phyloP scores from a whole-genome alignment of 2,329 filamentous ascomycete species.

The Ascochyta clinopodiicola region DNA sequence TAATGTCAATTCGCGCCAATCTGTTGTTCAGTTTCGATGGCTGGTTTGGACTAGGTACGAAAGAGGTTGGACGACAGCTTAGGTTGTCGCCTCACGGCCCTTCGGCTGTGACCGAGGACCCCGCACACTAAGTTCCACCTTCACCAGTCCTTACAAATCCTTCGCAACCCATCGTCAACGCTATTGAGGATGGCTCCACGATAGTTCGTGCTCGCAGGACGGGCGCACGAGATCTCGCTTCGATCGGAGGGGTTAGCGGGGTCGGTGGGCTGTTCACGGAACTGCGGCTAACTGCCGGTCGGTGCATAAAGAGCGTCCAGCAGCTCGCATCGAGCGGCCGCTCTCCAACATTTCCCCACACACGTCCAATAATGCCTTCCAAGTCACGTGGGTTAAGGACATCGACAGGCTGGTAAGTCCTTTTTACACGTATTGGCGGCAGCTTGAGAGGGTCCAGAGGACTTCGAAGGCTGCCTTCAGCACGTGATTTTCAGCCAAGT shows the following conservation, averaged over 20 bases:
- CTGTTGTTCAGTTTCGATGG: too few relatives aligned
- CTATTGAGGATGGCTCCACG: neutral
- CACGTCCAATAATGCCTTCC: constrained; percentile 40
- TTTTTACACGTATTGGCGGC: neutral
- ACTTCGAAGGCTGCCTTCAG: neutral
- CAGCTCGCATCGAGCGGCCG: constrained; percentile 15
- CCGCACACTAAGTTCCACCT: neutral
- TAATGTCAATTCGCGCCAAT: too few relatives aligned
- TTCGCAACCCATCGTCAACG: neutral
- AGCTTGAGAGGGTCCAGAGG: neutral
- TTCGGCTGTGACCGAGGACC: neutral
- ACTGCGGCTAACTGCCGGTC: constrained; percentile 5
- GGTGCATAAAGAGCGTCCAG: constrained; percentile 5
- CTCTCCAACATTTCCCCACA: constrained; percentile 7
- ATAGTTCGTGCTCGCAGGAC: neutral
- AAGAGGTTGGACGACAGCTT: too few relatives aligned
- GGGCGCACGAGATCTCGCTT: neutral
- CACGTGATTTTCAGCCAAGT: neutral
- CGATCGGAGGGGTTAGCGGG: constrained; percentile 12
- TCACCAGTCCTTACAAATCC: neutral
- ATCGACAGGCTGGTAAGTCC: constrained; percentile 52
- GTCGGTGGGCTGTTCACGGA: constrained; percentile 7
- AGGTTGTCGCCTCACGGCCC: too few relatives aligned
- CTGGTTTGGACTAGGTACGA: too few relatives aligned
- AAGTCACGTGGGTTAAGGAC: constrained; percentile 54